These are phyloP conservation scores for Paraglomus occultum DNA, from an alignment of 192 early-diverging fungal species.

Conservation along the genomic window DNA sequence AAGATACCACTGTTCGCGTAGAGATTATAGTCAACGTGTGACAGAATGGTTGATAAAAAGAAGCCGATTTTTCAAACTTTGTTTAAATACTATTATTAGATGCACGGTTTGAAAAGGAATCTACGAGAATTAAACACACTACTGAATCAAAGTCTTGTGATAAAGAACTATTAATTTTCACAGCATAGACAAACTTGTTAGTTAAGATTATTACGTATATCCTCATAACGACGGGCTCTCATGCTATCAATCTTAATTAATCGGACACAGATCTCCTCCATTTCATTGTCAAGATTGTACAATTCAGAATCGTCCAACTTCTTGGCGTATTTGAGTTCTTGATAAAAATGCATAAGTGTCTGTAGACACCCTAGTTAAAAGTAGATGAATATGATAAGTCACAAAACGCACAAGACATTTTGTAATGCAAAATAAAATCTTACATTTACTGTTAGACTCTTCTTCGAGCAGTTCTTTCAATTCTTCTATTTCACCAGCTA, in stretches of 20 bases:
- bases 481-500: constrained; percentile 50
- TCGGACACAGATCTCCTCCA: constrained; percentile 9
- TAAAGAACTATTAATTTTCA: no score
- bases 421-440: constrained; percentile 4
- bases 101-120: no score
- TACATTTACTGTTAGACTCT: constrained; percentile 85
- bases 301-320: not conserved
- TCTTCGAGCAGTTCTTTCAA: constrained; percentile 70
- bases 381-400: constrained; percentile 12
- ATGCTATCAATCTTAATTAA: constrained; percentile 27
- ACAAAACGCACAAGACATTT: not conserved
- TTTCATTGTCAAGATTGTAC: constrained; percentile 4
- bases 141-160: no score
- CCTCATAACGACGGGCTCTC: constrained; percentile 16
- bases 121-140: no score
- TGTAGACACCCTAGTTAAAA: constrained; percentile 54
- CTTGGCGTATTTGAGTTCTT: constrained; percentile 33
- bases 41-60: no score
- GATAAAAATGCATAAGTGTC: constrained; percentile 55
- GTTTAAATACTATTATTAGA: no score
- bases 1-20: no score
- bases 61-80: no score
- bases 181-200: no score
- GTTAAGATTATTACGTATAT: constrained; percentile 4
- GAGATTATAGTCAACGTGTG: no score